Percentiles rank a stretch among this genome's conserved stretches.
Evolutionary conservation across 495 filamentous ascomycete genomes (phyloP).

Genomic region (Stereocaulon alpinum): DNA sequence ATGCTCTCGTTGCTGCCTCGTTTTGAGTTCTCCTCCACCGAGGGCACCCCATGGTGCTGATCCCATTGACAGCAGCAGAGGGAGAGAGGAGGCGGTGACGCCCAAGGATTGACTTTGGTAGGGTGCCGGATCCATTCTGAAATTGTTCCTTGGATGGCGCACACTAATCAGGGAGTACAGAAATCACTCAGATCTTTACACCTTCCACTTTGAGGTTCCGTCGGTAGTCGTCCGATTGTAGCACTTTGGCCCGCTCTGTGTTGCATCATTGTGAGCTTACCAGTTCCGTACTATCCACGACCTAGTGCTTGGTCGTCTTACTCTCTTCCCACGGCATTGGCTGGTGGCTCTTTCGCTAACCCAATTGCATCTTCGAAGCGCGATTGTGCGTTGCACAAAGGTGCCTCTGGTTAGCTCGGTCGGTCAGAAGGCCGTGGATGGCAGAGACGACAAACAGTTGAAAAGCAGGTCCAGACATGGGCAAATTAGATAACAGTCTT

Average conservation of each 20-base stretch:
- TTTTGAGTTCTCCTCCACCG: constrained; percentile 54
- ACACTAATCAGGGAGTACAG: not conserved
- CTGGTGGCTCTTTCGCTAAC: no score
- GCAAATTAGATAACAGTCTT: not conserved
- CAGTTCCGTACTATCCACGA: not conserved
- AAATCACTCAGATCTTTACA: not conserved
- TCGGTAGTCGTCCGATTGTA: no score
- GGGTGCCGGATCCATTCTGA: constrained; percentile 22
- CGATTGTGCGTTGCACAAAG: no score
- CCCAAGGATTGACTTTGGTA: constrained; percentile 40
- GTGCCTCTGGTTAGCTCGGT: no score
- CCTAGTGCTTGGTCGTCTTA: not conserved
- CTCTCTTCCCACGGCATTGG: no score
- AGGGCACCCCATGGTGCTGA: constrained; percentile 55
- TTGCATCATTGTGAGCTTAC: not conserved
- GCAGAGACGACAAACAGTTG: not conserved
- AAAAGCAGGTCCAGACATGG: not conserved
- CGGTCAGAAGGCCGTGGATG: not conserved
- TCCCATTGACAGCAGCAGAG: constrained; percentile 52
- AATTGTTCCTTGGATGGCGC: no score
- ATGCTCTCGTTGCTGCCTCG: constrained; percentile 25
- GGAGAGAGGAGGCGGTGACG: constrained; percentile 52
- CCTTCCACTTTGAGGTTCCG: no score
- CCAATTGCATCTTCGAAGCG: no score
- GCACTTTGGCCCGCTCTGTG: not conserved